phyloP scores from a whole-genome alignment of 352 stramenopile genomes.

The Phytophthora europaea region DNA sequence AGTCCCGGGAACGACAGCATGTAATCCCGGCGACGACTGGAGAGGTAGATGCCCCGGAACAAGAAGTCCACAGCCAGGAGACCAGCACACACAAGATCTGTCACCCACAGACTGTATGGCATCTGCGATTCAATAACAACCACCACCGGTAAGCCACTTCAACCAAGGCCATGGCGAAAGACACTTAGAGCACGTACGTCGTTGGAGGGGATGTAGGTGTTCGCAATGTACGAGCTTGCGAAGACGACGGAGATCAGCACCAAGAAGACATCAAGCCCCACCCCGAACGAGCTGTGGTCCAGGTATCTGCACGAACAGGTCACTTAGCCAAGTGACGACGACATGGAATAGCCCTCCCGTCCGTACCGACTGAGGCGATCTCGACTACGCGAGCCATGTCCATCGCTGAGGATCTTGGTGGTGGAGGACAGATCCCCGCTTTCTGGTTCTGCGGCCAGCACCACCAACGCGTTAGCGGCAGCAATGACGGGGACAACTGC shows the following conservation, averaged over 20 bases:
- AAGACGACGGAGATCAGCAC: conserved; percentile 60
- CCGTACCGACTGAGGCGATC: conserved; percentile 44
- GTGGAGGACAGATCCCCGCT: conserved; percentile 35
- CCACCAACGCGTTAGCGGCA: not conserved
- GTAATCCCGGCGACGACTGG: conserved; percentile 73
- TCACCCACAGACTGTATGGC: conserved; percentile 64
- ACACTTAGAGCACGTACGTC: conserved; percentile 31
- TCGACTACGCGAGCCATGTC: conserved; percentile 30
- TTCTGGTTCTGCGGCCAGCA: conserved; percentile 29
- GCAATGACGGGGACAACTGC: not conserved
- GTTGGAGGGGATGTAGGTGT: conserved; percentile 76
- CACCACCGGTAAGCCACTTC: not conserved
- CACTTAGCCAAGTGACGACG: not conserved
- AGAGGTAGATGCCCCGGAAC: conserved; percentile 81
- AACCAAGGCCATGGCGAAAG: not conserved
- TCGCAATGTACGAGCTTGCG: conserved; percentile 73
- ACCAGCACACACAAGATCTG: conserved; percentile 70
- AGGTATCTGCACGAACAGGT: conserved; percentile 24
- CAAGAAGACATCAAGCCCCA: conserved; percentile 37
- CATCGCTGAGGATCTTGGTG: conserved; percentile 33
- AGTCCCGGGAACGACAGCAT: conserved; percentile 68
- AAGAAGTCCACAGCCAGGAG: conserved; percentile 72
- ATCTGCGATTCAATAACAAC: conserved; percentile 44
- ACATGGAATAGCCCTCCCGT: not conserved
- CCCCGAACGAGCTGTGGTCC: conserved; percentile 41